Evolutionary conservation across 1,284 basidiomycete species (phyloP).

Genomic region (Phenoliferia sp.): DNA sequence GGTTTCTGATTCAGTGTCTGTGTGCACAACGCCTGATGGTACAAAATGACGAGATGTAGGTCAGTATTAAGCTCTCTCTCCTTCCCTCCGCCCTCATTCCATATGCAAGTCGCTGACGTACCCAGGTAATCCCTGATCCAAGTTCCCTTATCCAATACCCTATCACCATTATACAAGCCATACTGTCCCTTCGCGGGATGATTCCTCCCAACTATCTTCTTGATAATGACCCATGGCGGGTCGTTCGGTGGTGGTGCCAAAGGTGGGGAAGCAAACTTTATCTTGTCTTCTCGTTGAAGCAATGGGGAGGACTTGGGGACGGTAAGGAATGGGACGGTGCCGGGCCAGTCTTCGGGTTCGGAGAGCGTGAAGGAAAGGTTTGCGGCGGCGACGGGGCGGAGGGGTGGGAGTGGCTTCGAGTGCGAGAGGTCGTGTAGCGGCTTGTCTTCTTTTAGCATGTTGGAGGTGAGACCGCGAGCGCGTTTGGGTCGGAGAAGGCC

Average conservation of each 20-base stretch:
- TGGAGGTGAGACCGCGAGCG: too few species aligned
- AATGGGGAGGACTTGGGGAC: background rate
- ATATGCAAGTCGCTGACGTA: background rate
- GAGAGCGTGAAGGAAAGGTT: background rate
- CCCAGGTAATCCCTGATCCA: background rate
- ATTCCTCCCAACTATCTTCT: background rate
- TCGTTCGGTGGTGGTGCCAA: background rate
- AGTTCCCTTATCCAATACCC: background rate
- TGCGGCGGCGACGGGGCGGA: background rate
- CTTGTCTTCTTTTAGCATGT: background rate
- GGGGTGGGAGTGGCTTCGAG: background rate
- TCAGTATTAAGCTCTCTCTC: background rate
- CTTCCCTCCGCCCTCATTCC: background rate
- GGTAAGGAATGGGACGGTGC: background rate
- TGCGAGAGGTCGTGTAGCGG: background rate
- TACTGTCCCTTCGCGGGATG: background rate
- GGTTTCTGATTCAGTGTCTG: background rate
- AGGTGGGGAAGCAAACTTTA: background rate
- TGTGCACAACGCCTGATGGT: background rate
- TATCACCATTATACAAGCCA: background rate
- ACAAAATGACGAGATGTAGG: too few species aligned
- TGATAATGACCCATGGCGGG: background rate
- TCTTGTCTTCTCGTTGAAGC: background rate
- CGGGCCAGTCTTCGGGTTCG: background rate
- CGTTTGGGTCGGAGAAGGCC: too few species aligned